phyloP scores from a whole-genome alignment of 2,329 filamentous ascomycete genomes.

The Clonostachys solani region DNA sequence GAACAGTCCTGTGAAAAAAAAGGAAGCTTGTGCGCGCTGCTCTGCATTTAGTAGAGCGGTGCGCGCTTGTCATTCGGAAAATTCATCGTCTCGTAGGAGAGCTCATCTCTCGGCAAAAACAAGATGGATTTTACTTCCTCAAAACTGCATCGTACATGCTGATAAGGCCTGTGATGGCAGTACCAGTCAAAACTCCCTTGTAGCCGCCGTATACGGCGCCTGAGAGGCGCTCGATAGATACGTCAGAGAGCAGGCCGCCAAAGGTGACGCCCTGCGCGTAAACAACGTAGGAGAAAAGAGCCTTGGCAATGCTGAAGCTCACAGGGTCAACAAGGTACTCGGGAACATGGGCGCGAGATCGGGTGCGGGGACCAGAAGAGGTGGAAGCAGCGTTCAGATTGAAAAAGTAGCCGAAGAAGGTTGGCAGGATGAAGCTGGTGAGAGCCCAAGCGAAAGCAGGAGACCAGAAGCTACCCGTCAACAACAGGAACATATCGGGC shows the following conservation, averaged over 20 bases:
- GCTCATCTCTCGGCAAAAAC: neutral
- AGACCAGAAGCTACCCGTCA: constrained; percentile 79
- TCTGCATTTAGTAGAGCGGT: no score
- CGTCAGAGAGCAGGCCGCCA: constrained; percentile 55
- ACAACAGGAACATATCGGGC: constrained; percentile 76
- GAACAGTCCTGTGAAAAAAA: no score
- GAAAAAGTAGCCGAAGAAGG: constrained; percentile 79
- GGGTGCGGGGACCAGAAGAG: constrained; percentile 23
- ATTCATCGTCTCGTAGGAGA: neutral
- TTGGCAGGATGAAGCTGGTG: constrained; percentile 68
- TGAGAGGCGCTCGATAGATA: constrained; percentile 60
- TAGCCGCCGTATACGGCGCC: constrained; percentile 67
- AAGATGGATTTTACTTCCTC: constrained; percentile 46
- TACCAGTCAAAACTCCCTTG: constrained; percentile 63
- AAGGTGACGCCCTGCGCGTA: constrained; percentile 66
- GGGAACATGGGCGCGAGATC: constrained; percentile 35
- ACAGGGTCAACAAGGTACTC: constrained; percentile 75
- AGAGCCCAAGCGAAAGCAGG: constrained; percentile 72
- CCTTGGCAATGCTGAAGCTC: constrained; percentile 87
- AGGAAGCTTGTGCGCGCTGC: no score
- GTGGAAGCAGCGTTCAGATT: constrained; percentile 56
- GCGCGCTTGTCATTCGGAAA: no score
- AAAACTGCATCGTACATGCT: constrained; percentile 77
- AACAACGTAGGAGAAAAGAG: constrained; percentile 74
- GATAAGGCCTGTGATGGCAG: constrained; percentile 62